Evolutionary conservation across 2,329 filamentous ascomycete species (phyloP).

Genomic region (Aurifilum marmelostoma): DNA sequence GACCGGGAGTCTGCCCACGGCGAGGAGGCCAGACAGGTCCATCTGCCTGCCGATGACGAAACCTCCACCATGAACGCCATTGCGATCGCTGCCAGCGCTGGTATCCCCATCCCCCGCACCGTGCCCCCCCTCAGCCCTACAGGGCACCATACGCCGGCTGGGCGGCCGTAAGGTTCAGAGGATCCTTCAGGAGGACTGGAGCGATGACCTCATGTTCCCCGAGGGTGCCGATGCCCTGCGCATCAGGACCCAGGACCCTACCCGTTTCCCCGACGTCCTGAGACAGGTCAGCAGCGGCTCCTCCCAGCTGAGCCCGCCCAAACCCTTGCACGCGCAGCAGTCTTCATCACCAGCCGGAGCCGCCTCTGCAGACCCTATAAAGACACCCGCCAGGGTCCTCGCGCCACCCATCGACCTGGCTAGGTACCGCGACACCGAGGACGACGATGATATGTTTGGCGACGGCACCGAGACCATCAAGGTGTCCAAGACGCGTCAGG

Average conservation of each 20-base stretch:
- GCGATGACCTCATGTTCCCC: slow-evolving; percentile 75
- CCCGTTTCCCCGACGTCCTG: slow-evolving; percentile 68
- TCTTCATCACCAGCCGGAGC: slow-evolving; percentile 28
- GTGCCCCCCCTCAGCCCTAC: slow-evolving; percentile 81
- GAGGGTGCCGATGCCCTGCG: slow-evolving; percentile 61
- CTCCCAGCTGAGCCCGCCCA: slow-evolving; percentile 55
- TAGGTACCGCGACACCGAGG: slow-evolving; percentile 63
- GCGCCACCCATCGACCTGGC: slow-evolving; percentile 61
- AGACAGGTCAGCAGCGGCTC: slow-evolving; percentile 61
- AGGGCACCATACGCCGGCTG: slow-evolving; percentile 91
- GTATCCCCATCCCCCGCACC: slow-evolving; percentile 86
- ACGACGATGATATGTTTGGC: slow-evolving; percentile 66
- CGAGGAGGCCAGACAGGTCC: slow-evolving; percentile 87
- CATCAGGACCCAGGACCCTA: slow-evolving; percentile 65
- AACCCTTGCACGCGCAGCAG: slow-evolving; percentile 34
- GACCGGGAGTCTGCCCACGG: slow-evolving; percentile 76
- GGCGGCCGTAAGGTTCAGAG: slow-evolving; percentile 74
- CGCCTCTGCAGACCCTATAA: slow-evolving; percentile 28
- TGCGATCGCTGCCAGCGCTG: slow-evolving; percentile 81
- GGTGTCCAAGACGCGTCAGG: slow-evolving; percentile 62
- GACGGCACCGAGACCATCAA: slow-evolving; percentile 70
- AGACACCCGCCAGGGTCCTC: slow-evolving; percentile 33
- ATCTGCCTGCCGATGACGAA: slow-evolving; percentile 84
- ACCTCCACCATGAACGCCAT: slow-evolving; percentile 84
- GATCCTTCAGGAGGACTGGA: slow-evolving; percentile 79